phyloP scores from a whole-genome alignment of 2,329 filamentous ascomycete species.

The Fusarium albosuccineum region DNA sequence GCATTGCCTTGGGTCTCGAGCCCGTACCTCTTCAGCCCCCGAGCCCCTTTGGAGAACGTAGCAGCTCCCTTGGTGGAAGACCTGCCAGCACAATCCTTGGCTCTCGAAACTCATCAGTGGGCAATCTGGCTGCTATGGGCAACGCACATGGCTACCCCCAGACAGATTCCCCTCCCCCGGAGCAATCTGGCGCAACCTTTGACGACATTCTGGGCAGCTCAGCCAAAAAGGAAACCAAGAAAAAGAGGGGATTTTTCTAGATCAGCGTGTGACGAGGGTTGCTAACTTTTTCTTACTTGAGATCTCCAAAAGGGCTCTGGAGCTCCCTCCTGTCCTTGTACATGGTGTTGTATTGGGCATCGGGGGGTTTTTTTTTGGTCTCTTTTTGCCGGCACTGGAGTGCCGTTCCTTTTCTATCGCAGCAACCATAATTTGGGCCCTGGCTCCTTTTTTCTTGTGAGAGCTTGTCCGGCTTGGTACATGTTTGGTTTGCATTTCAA shows the following conservation, averaged over 20 bases:
- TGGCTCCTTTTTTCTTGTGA: slow-evolving; percentile 6
- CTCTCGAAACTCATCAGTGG: slow-evolving; percentile 51
- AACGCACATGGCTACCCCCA: slow-evolving; percentile 24
- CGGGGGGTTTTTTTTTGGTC: slow-evolving; percentile 13
- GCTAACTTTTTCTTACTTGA: slow-evolving; percentile 10
- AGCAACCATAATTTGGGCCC: slow-evolving; percentile 13
- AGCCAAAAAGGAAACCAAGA: slow-evolving; percentile 53
- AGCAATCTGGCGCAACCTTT: slow-evolving; percentile 57
- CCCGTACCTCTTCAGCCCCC: slow-evolving; percentile 56
- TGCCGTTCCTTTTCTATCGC: slow-evolving; percentile 19
- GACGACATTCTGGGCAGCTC: slow-evolving; percentile 61
- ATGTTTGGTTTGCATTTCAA: slow-evolving; percentile 25
- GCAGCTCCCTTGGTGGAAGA: slow-evolving; percentile 52
- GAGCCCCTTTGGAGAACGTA: slow-evolving; percentile 50
- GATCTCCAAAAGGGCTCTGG: slow-evolving; percentile 12
- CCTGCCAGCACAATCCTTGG: slow-evolving; percentile 51
- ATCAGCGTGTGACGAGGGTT: not conserved
- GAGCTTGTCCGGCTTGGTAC: slow-evolving; percentile 21
- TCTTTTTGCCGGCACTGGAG: slow-evolving; percentile 13
- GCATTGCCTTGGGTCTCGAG: slow-evolving; percentile 59
- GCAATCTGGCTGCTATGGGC: slow-evolving; percentile 51
- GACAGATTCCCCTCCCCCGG: slow-evolving; percentile 39
- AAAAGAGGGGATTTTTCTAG: slow-evolving; percentile 58
- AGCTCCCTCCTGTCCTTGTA: slow-evolving; percentile 22
- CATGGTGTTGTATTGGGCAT: slow-evolving; percentile 11